Percentiles rank a stretch among this genome's conserved stretches.
phyloP scores from a whole-genome alignment of 2,329 filamentous ascomycete species.

The Aureobasidium melanogenum region DNA sequence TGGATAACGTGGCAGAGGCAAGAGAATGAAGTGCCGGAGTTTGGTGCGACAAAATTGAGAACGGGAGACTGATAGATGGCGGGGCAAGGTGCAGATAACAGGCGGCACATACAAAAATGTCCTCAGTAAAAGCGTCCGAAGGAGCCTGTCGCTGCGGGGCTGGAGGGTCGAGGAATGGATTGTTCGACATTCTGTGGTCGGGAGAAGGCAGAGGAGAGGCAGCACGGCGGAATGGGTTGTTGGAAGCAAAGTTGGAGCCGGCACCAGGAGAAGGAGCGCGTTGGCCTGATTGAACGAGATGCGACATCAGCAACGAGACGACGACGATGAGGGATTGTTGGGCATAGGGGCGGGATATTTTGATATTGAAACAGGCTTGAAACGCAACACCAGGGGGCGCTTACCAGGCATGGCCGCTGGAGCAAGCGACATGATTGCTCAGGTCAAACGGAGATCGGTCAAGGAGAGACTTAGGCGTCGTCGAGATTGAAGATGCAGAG shows the following conservation, averaged over 20 bases:
- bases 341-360: neutral
- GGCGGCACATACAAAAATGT: slow-evolving; percentile 64
- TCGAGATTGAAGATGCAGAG: neutral
- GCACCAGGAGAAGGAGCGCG: slow-evolving; percentile 46
- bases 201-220: slow-evolving; percentile 43
- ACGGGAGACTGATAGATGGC: neutral
- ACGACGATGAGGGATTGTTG: neutral
- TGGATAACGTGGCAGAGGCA: too few relatives aligned
- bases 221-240: slow-evolving; percentile 70
- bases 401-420: slow-evolving; percentile 34
- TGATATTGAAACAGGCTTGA: slow-evolving; percentile 11
- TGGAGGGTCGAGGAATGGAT: slow-evolving; percentile 57
- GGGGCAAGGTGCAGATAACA: neutral
- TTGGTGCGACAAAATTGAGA: slow-evolving; percentile 2
- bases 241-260: slow-evolving; percentile 56
- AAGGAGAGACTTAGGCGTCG: neutral
- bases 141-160: slow-evolving; percentile 14
- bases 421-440: slow-evolving; percentile 30
- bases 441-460: neutral
- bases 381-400: neutral
- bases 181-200: slow-evolving; percentile 51
- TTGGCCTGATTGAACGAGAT: neutral
- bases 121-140: slow-evolving; percentile 46
- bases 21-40: neutral
- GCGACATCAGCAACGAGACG: slow-evolving; percentile 3